Evolutionary conservation across 306 rosid genomes (phyloP), one percentile per base, ranked within the genome.

Genomic region (Trichosanthes truncata): DNA sequence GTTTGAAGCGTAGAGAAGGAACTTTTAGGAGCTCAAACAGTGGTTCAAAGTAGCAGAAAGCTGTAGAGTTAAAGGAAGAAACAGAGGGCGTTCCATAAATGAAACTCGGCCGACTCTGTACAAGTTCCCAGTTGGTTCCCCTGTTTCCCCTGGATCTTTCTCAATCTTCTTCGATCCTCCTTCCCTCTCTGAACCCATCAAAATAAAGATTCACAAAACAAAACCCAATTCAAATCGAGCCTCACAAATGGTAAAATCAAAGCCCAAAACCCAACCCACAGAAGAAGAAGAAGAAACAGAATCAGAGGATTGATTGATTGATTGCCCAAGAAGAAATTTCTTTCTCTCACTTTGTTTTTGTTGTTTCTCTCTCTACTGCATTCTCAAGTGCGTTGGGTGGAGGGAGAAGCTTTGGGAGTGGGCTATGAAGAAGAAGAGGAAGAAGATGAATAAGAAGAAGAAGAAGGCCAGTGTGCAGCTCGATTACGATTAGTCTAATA

Each of bases 61-160:
- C 15, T 40, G 5, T n/a, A 21, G 77, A 73, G 12, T 25, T 48
- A 31, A 7, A 2, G 57, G 77, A 40, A 68, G 75, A 68, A 68
- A 14, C 77, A 73, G 59, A 46, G 59, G 41, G 48, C 9, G 62
- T 51, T 51, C 62, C 77, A 72, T 25, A 25, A 14, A 10, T 41
- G 76, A 72, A 72, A 45, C 40, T 8, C 29, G 13, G n/a, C 23
- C 62, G 45, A 74, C 18, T 74, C 78, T 74, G 62, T 74, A 29
- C 43, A 74, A 74, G 1, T 25, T 25, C 40, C 78, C 57, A 26
- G 36, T 74, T 26, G 7, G 8, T 43, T 78, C 35, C 80, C 9
- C 23, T 23, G 46, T 4, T 78, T 78, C 81, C 20, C 48, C 81
- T 15, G 77, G 57, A 62, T 78, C 81, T 78, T 78, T 78, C n/a